phyloP scores from a whole-genome alignment of 2,329 filamentous ascomycete genomes.

The Colletotrichum abscissum region DNA sequence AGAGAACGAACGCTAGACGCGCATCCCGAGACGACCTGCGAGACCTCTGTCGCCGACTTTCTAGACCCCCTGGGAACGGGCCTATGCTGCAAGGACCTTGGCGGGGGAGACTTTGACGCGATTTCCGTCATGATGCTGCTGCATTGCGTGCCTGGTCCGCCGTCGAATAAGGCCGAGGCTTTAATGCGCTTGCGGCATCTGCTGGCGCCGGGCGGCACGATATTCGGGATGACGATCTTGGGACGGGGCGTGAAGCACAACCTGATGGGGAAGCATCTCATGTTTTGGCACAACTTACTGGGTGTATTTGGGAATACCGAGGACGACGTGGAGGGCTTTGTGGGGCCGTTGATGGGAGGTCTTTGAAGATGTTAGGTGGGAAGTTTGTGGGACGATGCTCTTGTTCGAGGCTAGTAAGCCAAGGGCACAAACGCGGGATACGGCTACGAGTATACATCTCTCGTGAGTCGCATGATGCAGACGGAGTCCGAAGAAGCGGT shows the following conservation, averaged over 20 bases:
- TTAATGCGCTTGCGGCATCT: slow-evolving; percentile 27
- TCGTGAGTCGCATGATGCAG: too few relatives aligned
- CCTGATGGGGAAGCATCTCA: not conserved
- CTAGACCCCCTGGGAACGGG: not conserved
- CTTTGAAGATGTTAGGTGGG: slow-evolving; percentile 11
- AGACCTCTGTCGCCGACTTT: slow-evolving; percentile 20
- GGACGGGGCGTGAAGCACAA: slow-evolving; percentile 22
- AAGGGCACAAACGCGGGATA: not conserved
- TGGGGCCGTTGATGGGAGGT: not conserved
- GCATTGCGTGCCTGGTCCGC: slow-evolving; percentile 41
- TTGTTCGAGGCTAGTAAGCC: slow-evolving; percentile 23
- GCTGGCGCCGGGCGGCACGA: slow-evolving; percentile 36
- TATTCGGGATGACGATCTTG: slow-evolving; percentile 43
- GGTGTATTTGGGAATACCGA: slow-evolving; percentile 19
- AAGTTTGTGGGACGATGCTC: slow-evolving; percentile 10
- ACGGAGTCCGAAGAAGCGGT: not conserved
- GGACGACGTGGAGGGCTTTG: slow-evolving; percentile 14
- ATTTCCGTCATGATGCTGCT: slow-evolving; percentile 36
- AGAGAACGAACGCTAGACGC: slow-evolving; percentile 4
- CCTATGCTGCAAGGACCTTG: not conserved
- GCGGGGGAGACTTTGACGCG: slow-evolving; percentile 2
- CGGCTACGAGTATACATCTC: not conserved
- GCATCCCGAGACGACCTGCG: slow-evolving; percentile 12
- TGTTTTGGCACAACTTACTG: slow-evolving; percentile 24
- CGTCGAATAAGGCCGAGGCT: slow-evolving; percentile 36